phyloP scores from a whole-genome alignment of 352 stramenopile genomes.

The Phytophthora macrochlamydospora region DNA sequence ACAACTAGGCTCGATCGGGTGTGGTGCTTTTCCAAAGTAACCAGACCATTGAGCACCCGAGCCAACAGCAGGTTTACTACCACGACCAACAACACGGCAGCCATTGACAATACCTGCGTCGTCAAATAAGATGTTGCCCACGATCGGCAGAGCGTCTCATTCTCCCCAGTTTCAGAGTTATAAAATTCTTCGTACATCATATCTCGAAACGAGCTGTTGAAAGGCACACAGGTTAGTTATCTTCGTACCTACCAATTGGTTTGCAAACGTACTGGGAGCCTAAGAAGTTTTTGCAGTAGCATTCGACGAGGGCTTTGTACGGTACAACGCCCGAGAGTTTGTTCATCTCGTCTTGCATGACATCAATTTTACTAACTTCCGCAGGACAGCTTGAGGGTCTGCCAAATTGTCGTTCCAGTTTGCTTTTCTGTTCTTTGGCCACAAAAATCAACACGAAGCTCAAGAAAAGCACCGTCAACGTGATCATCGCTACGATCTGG shows the following conservation, averaged over 20 bases:
- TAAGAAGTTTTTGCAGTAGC: constrained; percentile 75
- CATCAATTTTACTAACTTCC: constrained; percentile 59
- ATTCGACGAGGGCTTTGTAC: constrained; percentile 83
- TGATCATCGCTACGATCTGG: constrained; percentile 71
- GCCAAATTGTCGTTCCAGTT: constrained; percentile 73
- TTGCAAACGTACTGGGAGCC: constrained; percentile 29
- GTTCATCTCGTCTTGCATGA: constrained; percentile 72
- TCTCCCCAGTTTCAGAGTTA: constrained; percentile 38
- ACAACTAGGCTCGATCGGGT: constrained; percentile 76
- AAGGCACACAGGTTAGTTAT: no score
- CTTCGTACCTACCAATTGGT: no score
- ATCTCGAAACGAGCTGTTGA: constrained; percentile 49
- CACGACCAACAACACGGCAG: constrained; percentile 76
- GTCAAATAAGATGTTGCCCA: constrained; percentile 76
- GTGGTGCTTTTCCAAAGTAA: constrained; percentile 80
- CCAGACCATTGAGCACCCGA: constrained; percentile 68
- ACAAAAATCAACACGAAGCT: constrained; percentile 82
- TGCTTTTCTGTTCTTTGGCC: constrained; percentile 76
- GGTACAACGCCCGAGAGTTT: constrained; percentile 53
- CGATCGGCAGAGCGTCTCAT: constrained; percentile 53
- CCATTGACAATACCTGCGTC: constrained; percentile 65
- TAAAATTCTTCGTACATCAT: constrained; percentile 70
- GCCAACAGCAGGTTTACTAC: constrained; percentile 72
- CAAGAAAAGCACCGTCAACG: constrained; percentile 65
- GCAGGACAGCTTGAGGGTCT: constrained; percentile 65